Conservation (phyloP, 768 basidiomycete genomes). For the Amanita subjunquillea region DNA sequence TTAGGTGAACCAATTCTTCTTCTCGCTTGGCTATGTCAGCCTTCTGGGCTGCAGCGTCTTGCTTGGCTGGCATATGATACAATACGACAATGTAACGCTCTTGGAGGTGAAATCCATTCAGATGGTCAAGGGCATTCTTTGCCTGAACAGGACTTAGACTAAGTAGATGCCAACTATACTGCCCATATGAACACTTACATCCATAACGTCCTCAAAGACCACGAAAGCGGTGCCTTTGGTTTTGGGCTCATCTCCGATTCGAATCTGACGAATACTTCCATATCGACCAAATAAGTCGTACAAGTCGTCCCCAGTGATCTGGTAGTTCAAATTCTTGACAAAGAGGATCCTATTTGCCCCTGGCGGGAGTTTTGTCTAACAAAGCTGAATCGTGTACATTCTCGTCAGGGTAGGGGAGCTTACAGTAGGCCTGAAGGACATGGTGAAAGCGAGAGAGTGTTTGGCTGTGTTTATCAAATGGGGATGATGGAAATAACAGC, state of each 20-base stretch:
- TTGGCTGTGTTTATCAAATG: not conserved
- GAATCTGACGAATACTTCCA: conserved; percentile 91
- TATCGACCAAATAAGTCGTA: conserved; percentile 98
- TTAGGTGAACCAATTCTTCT: conserved; percentile 79
- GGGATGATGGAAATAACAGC: not conserved
- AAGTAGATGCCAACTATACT: not conserved
- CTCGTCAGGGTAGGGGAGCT: conserved; percentile 12
- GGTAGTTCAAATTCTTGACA: conserved; percentile 89
- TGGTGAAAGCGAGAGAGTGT: conserved; percentile 14
- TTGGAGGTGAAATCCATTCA: conserved; percentile 97
- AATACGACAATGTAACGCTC: conserved; percentile 97
- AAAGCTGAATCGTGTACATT: conserved; percentile 1
- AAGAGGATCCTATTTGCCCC: conserved; percentile 89
- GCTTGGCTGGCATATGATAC: conserved; percentile 97
- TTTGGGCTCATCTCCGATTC: conserved; percentile 87
- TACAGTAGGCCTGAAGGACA: conserved; percentile 69
- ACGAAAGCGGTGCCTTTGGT: conserved; percentile 95
- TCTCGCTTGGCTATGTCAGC: conserved; percentile 87
- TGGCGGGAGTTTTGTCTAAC: conserved; percentile 77
- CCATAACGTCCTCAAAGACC: conserved; percentile 94
- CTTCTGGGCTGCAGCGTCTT: conserved; percentile 88
- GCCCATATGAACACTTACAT: conserved; percentile 38
- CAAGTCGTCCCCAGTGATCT: conserved; percentile 86
- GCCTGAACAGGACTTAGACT: conserved; percentile 33
- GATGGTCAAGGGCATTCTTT: conserved; percentile 90